phyloP scores from a whole-genome alignment of 2,329 filamentous ascomycete genomes.

The Colletotrichum brevisporum region DNA sequence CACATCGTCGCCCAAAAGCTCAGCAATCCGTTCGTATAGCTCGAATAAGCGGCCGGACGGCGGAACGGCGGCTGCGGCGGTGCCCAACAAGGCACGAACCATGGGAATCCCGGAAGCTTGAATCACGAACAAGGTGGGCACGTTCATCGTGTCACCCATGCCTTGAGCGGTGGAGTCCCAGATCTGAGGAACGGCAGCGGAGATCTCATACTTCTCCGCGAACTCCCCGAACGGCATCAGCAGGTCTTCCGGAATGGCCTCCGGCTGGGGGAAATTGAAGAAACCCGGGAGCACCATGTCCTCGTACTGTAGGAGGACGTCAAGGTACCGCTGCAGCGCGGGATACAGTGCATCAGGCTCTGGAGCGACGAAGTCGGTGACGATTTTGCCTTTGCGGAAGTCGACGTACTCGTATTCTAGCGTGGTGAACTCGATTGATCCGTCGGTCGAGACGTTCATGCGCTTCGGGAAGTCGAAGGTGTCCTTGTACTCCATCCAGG shows the following conservation, averaged over 20 bases:
- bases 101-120: slow-evolving; percentile 42
- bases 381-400: slow-evolving; percentile 52
- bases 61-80: slow-evolving; percentile 40
- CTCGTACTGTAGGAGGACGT: slow-evolving; percentile 49
- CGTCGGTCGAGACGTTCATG: slow-evolving; percentile 49
- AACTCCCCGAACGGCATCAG: slow-evolving; percentile 63
- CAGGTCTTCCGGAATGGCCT: slow-evolving; percentile 60
- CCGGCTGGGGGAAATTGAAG: slow-evolving; percentile 56
- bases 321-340: slow-evolving; percentile 48
- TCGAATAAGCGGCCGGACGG: slow-evolving; percentile 42
- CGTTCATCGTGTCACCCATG: slow-evolving; percentile 42
- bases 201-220: slow-evolving; percentile 61
- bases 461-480: slow-evolving; percentile 50
- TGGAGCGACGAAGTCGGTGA: slow-evolving; percentile 47
- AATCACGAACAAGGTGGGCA: slow-evolving; percentile 40
- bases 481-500: slow-evolving; percentile 50
- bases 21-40: slow-evolving; percentile 41
- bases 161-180: slow-evolving; percentile 42
- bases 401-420: slow-evolving; percentile 49
- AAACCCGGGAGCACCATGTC: slow-evolving; percentile 52
- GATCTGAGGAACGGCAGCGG: slow-evolving; percentile 53
- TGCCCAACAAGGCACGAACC: slow-evolving; percentile 43
- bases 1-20: slow-evolving; percentile 42
- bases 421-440: slow-evolving; percentile 45
- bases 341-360: slow-evolving; percentile 42